Percentiles rank a stretch among this genome's conserved stretches.
These are phyloP conservation scores for Gentiana dahurica DNA, from an alignment of 257 asterid species.

Conservation along the genomic window DNA sequence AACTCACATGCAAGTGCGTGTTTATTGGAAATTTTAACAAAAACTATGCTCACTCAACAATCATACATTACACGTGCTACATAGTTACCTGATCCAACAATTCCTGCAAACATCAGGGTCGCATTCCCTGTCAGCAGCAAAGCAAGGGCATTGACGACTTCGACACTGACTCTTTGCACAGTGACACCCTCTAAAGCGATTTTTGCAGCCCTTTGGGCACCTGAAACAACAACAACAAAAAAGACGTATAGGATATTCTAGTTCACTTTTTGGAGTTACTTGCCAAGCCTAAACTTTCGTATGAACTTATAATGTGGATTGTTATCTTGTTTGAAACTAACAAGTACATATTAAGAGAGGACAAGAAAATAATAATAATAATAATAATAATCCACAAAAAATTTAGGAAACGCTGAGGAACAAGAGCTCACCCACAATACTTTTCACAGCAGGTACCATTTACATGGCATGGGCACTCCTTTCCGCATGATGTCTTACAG, in stretches of 20 bases:
- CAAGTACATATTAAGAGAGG: too few species aligned
- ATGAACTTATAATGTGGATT: too few species aligned
- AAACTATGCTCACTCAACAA: not conserved
- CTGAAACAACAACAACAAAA: slow-evolving; percentile 20
- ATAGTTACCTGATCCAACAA: slow-evolving; percentile 85
- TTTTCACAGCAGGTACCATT: slow-evolving; percentile 93
- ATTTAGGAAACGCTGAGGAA: not conserved
- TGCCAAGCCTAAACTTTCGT: too few species aligned
- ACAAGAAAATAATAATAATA: too few species aligned
- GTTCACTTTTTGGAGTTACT: too few species aligned
- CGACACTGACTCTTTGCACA: slow-evolving; percentile 99
- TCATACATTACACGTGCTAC: not conserved
- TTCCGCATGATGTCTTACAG: slow-evolving; percentile 86
- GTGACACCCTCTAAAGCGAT: slow-evolving; percentile 94
- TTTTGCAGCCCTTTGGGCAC: slow-evolving; percentile 92
- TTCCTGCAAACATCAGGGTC: slow-evolving; percentile 98
- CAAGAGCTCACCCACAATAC: slow-evolving; percentile 78
- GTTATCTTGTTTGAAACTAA: too few species aligned
- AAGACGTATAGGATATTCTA: too few species aligned
- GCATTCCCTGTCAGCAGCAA: slow-evolving; percentile 94
- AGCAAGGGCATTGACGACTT: slow-evolving; percentile 97
- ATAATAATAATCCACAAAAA: not conserved
- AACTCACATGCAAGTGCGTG: not conserved
- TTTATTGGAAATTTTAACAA: not conserved
- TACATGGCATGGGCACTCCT: slow-evolving; percentile 75